Conservation (phyloP, 1,284 basidiomycete species). For the Mrakiaceae sp. region DNA sequence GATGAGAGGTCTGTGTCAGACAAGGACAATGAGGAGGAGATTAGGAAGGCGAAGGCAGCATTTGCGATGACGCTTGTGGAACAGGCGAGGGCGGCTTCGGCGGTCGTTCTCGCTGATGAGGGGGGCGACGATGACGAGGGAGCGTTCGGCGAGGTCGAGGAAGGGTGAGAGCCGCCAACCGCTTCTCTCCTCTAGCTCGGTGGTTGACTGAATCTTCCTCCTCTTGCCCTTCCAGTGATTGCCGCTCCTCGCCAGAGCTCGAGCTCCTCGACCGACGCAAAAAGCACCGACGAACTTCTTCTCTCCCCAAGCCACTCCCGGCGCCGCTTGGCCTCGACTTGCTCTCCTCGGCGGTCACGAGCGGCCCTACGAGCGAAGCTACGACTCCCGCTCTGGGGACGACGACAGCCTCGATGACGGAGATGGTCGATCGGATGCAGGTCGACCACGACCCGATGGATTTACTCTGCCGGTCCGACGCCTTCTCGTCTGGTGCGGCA, state of each 20-base stretch:
- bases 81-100: slow-evolving; percentile 9
- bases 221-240: too few species aligned
- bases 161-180: neutral
- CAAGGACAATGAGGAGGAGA: slow-evolving; percentile 1
- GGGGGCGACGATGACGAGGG: neutral
- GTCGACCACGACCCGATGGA: too few species aligned
- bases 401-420: neutral
- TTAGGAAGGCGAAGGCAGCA: slow-evolving; percentile 7
- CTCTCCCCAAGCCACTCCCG: slow-evolving; percentile 14
- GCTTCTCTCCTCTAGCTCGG: too few species aligned
- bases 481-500: too few species aligned
- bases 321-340: neutral
- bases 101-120: neutral
- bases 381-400: too few species aligned
- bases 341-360: too few species aligned
- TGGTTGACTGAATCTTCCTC: too few species aligned
- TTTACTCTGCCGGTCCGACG: too few species aligned
- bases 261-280: neutral
- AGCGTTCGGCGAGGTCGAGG: neutral
- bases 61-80: slow-evolving; percentile 15
- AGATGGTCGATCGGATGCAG: neutral
- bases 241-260: too few species aligned
- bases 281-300: slow-evolving; percentile 8
- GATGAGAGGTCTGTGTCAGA: neutral
- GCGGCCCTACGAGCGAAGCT: too few species aligned